Base-by-base conservation (phyloP, 371 early-diverging fungal genomes). In the Zychaea mexicana region DNA sequence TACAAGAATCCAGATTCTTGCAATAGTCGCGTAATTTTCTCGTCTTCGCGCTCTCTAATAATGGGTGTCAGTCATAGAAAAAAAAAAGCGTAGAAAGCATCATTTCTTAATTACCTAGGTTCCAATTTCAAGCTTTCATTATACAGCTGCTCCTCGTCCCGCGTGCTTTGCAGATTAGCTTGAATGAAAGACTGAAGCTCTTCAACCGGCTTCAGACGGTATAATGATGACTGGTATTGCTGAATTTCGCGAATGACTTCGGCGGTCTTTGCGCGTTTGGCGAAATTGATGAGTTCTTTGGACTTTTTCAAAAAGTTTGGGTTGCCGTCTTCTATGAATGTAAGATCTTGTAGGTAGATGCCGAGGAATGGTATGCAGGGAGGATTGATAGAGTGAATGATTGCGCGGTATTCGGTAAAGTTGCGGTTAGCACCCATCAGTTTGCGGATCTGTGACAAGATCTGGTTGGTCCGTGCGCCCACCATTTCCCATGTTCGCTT, bases 311-410 rank as follows among this genome's bases (percentile, higher is more conserved):
- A 62, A 42, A 68, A 71, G 57, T 89, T 79, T n/a, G 89, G 69
- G 76, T 95, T 96, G 24, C 97, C 97, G 60, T 96, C 96, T 65
- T 97, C 95, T 46, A 97, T 91, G 76, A 96, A 95, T 2, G 96
- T 96, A 54, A 98, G 72, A 68, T 98, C 98, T 61, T 94, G 94
- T 19, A 97, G 77, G 69, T 93, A 94, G 46, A 90, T 85, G n/a
- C 93, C 96, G 32, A 98, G 81, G 73, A 95, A 96, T 0, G 98
- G 98, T 6, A 98, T 91, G 68, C 95, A 95, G 0, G 97, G 97
- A 33, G 96, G 97, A 68, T 92, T 92, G 49, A 90, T 86, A 2
- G 89, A 87, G 69, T 94, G 94, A 46, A 98, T 84, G 52, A 90
- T 77, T 33, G 90, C 93, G 65, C 97, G 91, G 78, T 98, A 98